Evolutionary conservation across 2,329 filamentous ascomycete species (phyloP), one percentile per base, ranked within the genome.

Genomic region (Pseudogymnoascus sp.): DNA sequence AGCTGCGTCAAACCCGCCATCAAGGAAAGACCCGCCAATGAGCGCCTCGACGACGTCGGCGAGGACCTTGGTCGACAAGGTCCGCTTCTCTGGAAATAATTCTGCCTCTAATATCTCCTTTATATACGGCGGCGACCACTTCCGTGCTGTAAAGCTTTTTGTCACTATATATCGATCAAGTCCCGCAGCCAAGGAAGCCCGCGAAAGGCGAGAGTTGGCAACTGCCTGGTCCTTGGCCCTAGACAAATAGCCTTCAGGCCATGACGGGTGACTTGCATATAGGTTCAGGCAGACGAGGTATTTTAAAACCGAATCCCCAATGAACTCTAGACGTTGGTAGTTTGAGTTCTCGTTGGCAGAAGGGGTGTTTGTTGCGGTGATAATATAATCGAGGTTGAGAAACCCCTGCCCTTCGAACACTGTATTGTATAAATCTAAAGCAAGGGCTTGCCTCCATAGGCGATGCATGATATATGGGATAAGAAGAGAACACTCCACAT

Each of bases 21-120:
- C 82, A 1, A 88, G 64, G 67, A 83, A 92, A 0, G 88, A 82
- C 0, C 91, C 93, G 17, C 97, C 87, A 0, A 97, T 77, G 0
- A 92, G 84, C 0, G 92, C 84, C 71, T 97, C 93, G 0, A 96
- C 81, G 0, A 97, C 86, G 68, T 97, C 93, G 3, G 93, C 93
- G 6, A 97, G 80, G 0, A 84, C 84, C 71, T 97, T 97, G 1
- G 85, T 88, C 0, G 90, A 88, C 33, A 92, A 70, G 11, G 71
- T 68, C 5, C 78, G 74, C 50, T 68, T 73, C 60, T 63, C 69
- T 9, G 47, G 15, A 33, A 15, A 54, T 26, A 58, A 35, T 4
- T 68, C 61, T 40, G 60, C 58, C 64, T 21, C 35, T 15, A 77
- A 63, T 1, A 77, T 68, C 15, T 82, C 74, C 1, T 75, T 72